Base-by-base conservation (phyloP, 1,284 basidiomycete species). In the Bondarzewia mesenterica region DNA sequence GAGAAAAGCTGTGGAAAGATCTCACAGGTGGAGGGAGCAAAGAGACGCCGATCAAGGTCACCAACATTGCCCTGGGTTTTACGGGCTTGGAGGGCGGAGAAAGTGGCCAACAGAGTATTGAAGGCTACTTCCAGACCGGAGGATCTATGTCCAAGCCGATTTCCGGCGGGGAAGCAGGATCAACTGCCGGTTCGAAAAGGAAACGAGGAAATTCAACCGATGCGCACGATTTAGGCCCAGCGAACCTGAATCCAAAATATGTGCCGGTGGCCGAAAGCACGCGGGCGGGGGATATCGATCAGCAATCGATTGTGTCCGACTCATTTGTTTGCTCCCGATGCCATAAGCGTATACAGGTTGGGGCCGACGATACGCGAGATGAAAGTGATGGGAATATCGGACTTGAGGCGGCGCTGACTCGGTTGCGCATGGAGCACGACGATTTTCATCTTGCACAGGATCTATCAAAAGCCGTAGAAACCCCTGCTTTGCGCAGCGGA, bases 401-500 rank as follows among this genome's bases (percentile, higher is more conserved):
- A 29, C 56, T 52, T 54, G 60, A 62, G 27, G 63, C 66, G 42
- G 71, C 67, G 22, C 58, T 89, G 35, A 65, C 65, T 5, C 67
- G 59, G 48, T 62, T 85, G 45, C 77, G 74, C 49, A 64, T 75
- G 57, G 92, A 94, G 60, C 92, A 95, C 56, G 75, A 80, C 41
- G 92, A 95, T 65, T 93, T 80, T 63, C 92, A 95, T 63, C 80
- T 91, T 56, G 92, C 93, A 1, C 73, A 83, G 58, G 83, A 89
- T 47, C 62, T 94, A 43, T 76, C 82, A 7, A 50, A 56, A 52
- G 43, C 46, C 57, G 52, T 48, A 16, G 56, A 46, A 26, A 53
- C 46, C 16, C 18, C 45, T 45, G 10, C 53, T 47, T 25, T 55
- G 4, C 3, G n/a, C 20, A 40, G 20, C n/a, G n/a, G 22, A 22